Base-by-base conservation (phyloP, 2,329 filamentous ascomycete genomes). In the Stagonosporopsis chrysanthemi region DNA sequence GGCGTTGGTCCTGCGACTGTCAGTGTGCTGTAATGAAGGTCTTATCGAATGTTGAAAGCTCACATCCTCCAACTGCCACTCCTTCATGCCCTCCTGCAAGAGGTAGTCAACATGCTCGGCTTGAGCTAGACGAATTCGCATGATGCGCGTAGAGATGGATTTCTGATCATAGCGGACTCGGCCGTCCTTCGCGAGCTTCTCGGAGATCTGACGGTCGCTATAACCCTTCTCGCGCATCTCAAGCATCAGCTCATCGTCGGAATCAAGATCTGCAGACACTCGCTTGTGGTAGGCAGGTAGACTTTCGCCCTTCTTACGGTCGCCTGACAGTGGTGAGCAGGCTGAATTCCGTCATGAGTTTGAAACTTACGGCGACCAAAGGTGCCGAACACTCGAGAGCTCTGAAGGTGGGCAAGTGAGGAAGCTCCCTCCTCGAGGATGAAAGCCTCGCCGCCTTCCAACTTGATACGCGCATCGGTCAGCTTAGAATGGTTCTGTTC, bases 61-160 rank as follows among this genome's bases (percentile, higher is more conserved):
- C 69, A 82, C 81, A 67, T 84, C 82, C 17, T 77, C 77, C 12
- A 76, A 70, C 47, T 80, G 75, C 82, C 82, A 84, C 63, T 81
- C 80, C 46, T 75, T 80, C 58, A 80, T 68, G 36, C 81, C 78
- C 46, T 80, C 77, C 42, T 80, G 75, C 0, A 84, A 72, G 23
- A 77, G 69, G 41, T 77, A 74, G 55, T 83, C 80, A n/a, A 80
- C 73, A 22, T 74, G 73, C 35, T 75, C 69, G 31, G 77, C 75
- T 41, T 81, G 71, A 1, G 75, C 76, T 35, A 76, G 72, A 51
- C 78, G 77, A 46, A 83, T 75, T 22, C 81, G 79, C 39, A 70
- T 65, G 68, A 79, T 82, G 36, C 82, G 80, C 31, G 79, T 80
- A 19, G 77, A 75, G 49, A 84, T 79, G 2, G 80, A 80, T 71